Evolutionary conservation across 2,329 filamentous ascomycete genomes (phyloP).

Genomic region (Scleromitrula shiraiana): DNA sequence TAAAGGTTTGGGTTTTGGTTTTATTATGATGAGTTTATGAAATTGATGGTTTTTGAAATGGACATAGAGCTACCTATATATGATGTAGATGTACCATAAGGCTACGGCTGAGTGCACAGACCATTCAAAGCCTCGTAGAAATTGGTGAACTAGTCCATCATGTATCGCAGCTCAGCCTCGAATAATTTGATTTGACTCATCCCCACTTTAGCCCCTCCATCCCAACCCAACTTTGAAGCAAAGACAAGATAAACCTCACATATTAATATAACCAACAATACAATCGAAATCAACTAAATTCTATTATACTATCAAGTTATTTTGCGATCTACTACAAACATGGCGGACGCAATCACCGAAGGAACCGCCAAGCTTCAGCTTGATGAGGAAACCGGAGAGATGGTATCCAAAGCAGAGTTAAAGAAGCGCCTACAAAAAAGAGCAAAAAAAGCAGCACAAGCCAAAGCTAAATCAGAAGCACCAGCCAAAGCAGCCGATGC

Average conservation of each 20-base stretch:
- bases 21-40: not conserved
- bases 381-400: conserved; percentile 57
- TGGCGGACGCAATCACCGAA: conserved; percentile 39
- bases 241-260: not conserved
- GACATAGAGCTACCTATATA: not conserved
- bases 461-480: conserved; percentile 42
- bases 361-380: conserved; percentile 50
- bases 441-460: conserved; percentile 47
- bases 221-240: not conserved
- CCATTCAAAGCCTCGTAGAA: not conserved
- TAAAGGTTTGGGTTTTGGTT: no score
- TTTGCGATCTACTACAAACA: conserved; percentile 17
- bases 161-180: no score
- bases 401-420: conserved; percentile 55
- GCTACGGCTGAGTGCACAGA: not conserved
- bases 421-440: conserved; percentile 54
- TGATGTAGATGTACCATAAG: no score
- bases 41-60: not conserved
- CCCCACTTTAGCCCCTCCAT: not conserved
- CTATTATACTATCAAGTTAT: not conserved
- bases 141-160: no score
- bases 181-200: not conserved
- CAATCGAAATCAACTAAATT: not conserved
- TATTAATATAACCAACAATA: no score
- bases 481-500: conserved; percentile 28